Evolutionary conservation across 805 yeast genomes (phyloP).

Genomic region (Metschnikowia peoriensis): DNA sequence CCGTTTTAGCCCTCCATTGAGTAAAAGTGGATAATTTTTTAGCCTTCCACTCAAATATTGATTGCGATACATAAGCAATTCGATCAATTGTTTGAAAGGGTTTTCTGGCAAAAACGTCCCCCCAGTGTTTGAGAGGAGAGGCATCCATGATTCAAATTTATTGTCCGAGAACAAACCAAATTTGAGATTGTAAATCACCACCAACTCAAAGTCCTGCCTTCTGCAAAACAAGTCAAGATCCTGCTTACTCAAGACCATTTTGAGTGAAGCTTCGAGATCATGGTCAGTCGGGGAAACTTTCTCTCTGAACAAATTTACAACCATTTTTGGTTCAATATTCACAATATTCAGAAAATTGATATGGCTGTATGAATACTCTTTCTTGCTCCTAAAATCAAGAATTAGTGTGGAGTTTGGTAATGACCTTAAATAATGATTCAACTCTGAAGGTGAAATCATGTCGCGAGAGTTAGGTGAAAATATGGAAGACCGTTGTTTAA

Average conservation of each 20-base stretch:
- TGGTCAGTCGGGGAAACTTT: conserved; percentile 47
- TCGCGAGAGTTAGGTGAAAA: conserved; percentile 4
- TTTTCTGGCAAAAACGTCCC: conserved; percentile 47
- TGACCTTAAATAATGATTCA: conserved; percentile 11
- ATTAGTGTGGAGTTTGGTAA: conserved; percentile 41
- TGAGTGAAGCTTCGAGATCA: conserved; percentile 65
- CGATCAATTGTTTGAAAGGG: conserved; percentile 52
- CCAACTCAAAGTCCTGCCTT: conserved; percentile 55
- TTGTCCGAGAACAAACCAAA: conserved; percentile 31
- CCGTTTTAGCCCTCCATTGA: conserved; percentile 36
- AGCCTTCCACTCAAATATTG: conserved; percentile 35
- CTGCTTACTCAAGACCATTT: conserved; percentile 40
- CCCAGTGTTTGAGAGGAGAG: conserved; percentile 32
- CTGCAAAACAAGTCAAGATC: conserved; percentile 46
- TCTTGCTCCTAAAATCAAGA: conserved; percentile 67
- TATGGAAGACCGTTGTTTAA: background rate
- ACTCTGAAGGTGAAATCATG: conserved; percentile 10
- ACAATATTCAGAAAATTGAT: conserved; percentile 57
- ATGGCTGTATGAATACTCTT: conserved; percentile 61
- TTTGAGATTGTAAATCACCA: conserved; percentile 61
- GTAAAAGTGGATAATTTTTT: conserved; percentile 30
- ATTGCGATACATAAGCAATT: conserved; percentile 29
- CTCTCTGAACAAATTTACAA: conserved; percentile 18
- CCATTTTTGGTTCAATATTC: conserved; percentile 65
- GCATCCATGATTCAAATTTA: conserved; percentile 36